Evolutionary conservation across 1,284 basidiomycete species (phyloP).

Genomic region (Phenoliferia sp.): DNA sequence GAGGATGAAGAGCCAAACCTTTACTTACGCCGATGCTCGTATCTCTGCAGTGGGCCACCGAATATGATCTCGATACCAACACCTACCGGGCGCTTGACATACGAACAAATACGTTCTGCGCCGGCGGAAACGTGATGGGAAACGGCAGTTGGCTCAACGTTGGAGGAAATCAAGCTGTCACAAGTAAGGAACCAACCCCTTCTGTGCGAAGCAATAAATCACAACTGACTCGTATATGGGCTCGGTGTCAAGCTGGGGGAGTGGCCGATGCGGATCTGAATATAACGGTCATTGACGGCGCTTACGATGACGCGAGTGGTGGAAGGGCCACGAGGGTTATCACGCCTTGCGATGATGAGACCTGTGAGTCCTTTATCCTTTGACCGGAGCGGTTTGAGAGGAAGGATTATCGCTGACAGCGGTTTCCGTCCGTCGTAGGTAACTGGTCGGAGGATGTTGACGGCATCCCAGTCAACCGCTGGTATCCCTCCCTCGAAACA

Average conservation of each 20-base stretch:
- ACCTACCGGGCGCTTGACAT: conserved; percentile 37
- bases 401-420: conserved; percentile 45
- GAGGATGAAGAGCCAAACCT: background rate
- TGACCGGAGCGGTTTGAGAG: no score
- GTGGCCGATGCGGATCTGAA: background rate
- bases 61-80: conserved; percentile 27
- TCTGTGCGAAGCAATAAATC: conserved; percentile 37
- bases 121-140: conserved; percentile 39
- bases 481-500: conserved; percentile 62
- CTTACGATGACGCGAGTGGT: conserved; percentile 57
- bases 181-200: no score
- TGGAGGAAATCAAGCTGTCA: conserved; percentile 45
- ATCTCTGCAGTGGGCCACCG: conserved; percentile 10
- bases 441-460: conserved; percentile 48
- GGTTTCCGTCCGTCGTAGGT: conserved; percentile 46
- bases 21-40: background rate
- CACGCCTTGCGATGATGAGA: conserved; percentile 61
- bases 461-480: conserved; percentile 59
- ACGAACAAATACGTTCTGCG: conserved; percentile 44
- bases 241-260: conserved; percentile 48
- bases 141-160: conserved; percentile 43
- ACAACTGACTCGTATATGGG: no score
- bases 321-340: conserved; percentile 56
- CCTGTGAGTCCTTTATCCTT: conserved; percentile 59
- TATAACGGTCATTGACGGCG: conserved; percentile 41